A percentile compares a stretch with the other conserved stretches of the same genome.
phyloP scores from a whole-genome alignment of 441 rosid genomes.

The Pelargonium exstipulatum region DNA sequence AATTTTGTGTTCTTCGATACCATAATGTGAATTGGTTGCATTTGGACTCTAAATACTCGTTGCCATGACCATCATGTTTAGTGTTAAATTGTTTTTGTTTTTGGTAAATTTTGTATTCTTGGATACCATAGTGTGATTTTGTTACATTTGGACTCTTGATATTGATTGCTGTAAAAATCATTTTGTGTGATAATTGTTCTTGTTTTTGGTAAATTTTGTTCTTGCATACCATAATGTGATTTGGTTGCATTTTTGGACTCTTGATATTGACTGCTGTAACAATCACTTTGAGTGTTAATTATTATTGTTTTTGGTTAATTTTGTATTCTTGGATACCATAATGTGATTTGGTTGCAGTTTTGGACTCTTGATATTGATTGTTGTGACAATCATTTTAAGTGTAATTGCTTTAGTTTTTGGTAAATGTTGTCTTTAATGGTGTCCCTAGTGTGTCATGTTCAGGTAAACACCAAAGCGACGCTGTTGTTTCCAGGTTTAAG shows the following conservation, averaged over 20 bases:
- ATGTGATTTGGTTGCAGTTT: neutral
- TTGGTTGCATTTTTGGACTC: neutral
- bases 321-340: slow-evolving; percentile 15
- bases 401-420: neutral
- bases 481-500: slow-evolving; percentile 58
- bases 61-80: neutral
- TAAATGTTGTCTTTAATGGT: slow-evolving; percentile 40
- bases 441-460: slow-evolving; percentile 53
- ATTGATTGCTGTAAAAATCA: neutral
- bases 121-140: no score
- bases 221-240: neutral
- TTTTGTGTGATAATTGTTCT: neutral
- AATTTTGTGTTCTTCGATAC: no score
- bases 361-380: neutral
- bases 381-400: neutral
- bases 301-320: neutral
- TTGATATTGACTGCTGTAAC: neutral
- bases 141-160: neutral
- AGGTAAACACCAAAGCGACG: slow-evolving; percentile 86
- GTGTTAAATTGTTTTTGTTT: no score
- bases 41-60: neutral
- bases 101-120: no score
- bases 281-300: slow-evolving; percentile 3
- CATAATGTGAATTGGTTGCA: neutral
- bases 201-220: neutral